Conservation (phyloP, 345 rosid genomes). For the Hirschfeldia incana region DNA sequence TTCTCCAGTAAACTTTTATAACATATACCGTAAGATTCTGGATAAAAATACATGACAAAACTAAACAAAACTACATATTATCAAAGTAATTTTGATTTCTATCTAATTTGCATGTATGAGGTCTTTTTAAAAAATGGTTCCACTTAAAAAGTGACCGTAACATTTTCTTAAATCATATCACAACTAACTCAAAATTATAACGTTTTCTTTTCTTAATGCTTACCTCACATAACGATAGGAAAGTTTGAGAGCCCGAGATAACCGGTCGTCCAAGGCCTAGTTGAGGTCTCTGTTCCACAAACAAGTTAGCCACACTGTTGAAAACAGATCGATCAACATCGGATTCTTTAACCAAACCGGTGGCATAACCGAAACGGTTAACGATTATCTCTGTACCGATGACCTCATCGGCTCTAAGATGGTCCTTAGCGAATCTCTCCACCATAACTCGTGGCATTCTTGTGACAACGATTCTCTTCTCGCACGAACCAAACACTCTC, state of each 20-base stretch:
- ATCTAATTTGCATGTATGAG: not conserved
- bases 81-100: no score
- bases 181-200: not conserved
- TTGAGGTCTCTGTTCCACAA: conserved; percentile 50
- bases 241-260: conserved; percentile 35
- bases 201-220: conserved; percentile 16
- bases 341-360: conserved; percentile 49
- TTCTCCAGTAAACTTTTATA: not conserved
- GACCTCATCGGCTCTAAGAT: conserved; percentile 74
- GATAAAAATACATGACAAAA: no score
- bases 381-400: conserved; percentile 64
- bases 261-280: conserved; percentile 51
- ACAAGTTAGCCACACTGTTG: conserved; percentile 46
- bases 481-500: conserved; percentile 59
- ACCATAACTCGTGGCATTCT: conserved; percentile 75
- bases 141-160: not conserved
- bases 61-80: not conserved
- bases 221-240: conserved; percentile 70
- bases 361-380: conserved; percentile 68
- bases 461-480: conserved; percentile 69
- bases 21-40: not conserved
- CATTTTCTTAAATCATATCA: not conserved
- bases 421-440: conserved; percentile 77
- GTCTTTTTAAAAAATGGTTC: not conserved
- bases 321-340: conserved; percentile 35